Conservation (phyloP, 495 filamentous ascomycete genomes). For the Chaetomium cochliodes region DNA sequence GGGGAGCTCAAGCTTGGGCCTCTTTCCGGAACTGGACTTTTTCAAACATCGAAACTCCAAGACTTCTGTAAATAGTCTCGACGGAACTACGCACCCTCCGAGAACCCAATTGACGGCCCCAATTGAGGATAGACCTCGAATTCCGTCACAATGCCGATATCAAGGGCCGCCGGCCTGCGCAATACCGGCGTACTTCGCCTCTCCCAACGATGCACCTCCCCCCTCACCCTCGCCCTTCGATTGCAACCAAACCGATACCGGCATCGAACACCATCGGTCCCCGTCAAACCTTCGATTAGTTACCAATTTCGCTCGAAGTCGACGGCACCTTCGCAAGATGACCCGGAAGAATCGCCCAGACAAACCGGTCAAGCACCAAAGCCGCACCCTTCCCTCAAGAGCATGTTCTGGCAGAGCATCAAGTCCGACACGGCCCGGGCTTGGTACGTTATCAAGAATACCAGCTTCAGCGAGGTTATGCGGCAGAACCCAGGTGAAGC, state of each 20-base stretch:
- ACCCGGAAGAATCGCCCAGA: slow-evolving; percentile 2
- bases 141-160: slow-evolving; percentile 12
- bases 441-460: slow-evolving; percentile 33
- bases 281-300: neutral
- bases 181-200: slow-evolving; percentile 6
- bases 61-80: no score
- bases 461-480: slow-evolving; percentile 36
- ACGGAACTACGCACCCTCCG: neutral
- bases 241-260: slow-evolving; percentile 7
- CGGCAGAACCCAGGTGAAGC: slow-evolving; percentile 45
- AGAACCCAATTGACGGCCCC: slow-evolving; percentile 1
- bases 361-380: slow-evolving; percentile 28
- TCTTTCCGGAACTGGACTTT: slow-evolving; percentile 10
- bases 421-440: slow-evolving; percentile 28
- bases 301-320: slow-evolving; percentile 27
- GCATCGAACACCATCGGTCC: slow-evolving; percentile 2
- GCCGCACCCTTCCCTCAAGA: slow-evolving; percentile 23
- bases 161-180: slow-evolving; percentile 14
- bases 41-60: neutral
- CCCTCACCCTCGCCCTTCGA: slow-evolving; percentile 13
- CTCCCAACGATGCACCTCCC: slow-evolving; percentile 4
- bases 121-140: slow-evolving; percentile 1
- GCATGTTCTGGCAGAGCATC: slow-evolving; percentile 18
- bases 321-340: slow-evolving; percentile 11
- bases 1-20: slow-evolving; percentile 11